Base-by-base conservation (phyloP, 2,329 filamentous ascomycete genomes). In the Xylaria sp. region DNA sequence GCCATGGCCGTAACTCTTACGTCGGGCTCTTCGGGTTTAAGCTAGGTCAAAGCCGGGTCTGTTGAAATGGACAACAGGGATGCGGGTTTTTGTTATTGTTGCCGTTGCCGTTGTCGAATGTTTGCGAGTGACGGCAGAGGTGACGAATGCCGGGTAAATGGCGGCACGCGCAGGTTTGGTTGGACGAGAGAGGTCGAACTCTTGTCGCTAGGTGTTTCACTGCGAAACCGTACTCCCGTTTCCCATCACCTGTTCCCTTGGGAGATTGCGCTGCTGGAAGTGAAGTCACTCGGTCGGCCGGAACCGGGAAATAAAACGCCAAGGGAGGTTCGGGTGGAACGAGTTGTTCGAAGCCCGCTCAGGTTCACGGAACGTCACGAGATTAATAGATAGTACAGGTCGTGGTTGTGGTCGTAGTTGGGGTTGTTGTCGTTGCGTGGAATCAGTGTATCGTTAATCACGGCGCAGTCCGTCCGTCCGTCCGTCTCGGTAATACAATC, bases 1-100 rank as follows among this genome's bases (percentile, higher is more conserved):
- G 89, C 86, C 89, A 91, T 91, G 75, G 62, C 83, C 33, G 23
- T 15, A 20, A 49, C 60, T 52, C 13, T 52, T 52, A 13, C 31
- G 43, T 41, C n/a, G 12, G 13, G 25, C 10, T 10, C 10, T 10
- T 36, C 33, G 10, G 8, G 33, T 36, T 10, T 36, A 36, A 10
- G 25, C 4, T 41, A 31, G 39, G 9, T 41, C 31, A 25, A 23
- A 20, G 33, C 20, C 51, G 41, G 25, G 25, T 2, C 31, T 2
- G 12, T 7, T 33, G n/a, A 31, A 25, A 36, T 41, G 23, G 13
- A 31, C 31, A 25, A 36, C 18, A 28, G 39, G 15, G 41, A 57
- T 15, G 18, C 28, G 1, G 41, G 28, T n/a, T 54, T 31, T 28
- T 9, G n/a, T 23, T 20, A 7, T 48, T 52, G 48, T 13, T 54